phyloP scores from a whole-genome alignment of 208 protist species.

The Kentomonas sorsogonicus region DNA sequence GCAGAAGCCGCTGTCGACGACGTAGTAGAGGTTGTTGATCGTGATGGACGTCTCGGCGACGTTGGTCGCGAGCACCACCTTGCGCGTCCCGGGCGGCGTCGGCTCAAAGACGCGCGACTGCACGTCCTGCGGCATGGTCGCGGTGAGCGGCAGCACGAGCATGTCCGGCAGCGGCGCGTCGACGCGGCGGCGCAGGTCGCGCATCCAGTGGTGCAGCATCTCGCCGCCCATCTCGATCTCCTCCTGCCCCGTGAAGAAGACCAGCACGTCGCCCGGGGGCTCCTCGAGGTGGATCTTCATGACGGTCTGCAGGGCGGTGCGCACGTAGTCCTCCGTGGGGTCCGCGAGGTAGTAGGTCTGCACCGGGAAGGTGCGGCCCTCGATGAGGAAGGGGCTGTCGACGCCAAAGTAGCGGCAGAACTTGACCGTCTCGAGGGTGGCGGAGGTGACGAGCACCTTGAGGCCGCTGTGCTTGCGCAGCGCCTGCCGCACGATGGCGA shows the following conservation, averaged over 20 bases:
- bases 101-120: slow-evolving; percentile 98
- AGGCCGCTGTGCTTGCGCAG: slow-evolving; percentile 86
- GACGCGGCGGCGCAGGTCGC: slow-evolving; percentile 51
- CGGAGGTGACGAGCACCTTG: slow-evolving; percentile 98
- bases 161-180: slow-evolving; percentile 83
- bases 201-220: slow-evolving; percentile 92
- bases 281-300: slow-evolving; percentile 98
- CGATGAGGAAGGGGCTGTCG: slow-evolving; percentile 96
- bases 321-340: slow-evolving; percentile 95
- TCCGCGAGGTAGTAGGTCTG: slow-evolving; percentile 94
- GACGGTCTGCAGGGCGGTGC: slow-evolving; percentile 94
- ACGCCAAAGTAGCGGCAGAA: slow-evolving; percentile 98
- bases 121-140: slow-evolving; percentile 97
- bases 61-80: slow-evolving; percentile 99
- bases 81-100: slow-evolving; percentile 87
- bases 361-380: slow-evolving; percentile 97
- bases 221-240: slow-evolving; percentile 99
- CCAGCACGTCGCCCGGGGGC: slow-evolving; percentile 97
- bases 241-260: slow-evolving; percentile 99
- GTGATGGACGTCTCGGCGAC: slow-evolving; percentile 99
- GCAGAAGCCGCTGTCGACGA: slow-evolving; percentile 97
- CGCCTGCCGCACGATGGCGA: slow-evolving; percentile 97
- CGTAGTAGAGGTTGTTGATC: slow-evolving; percentile 98
- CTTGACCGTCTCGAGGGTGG: slow-evolving; percentile 97
- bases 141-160: slow-evolving; percentile 97